A percentile compares a stretch with the other conserved stretches of the same genome.
phyloP scores from a whole-genome alignment of 2,329 filamentous ascomycete genomes.

The Scopulariopsis brevicaulis region DNA sequence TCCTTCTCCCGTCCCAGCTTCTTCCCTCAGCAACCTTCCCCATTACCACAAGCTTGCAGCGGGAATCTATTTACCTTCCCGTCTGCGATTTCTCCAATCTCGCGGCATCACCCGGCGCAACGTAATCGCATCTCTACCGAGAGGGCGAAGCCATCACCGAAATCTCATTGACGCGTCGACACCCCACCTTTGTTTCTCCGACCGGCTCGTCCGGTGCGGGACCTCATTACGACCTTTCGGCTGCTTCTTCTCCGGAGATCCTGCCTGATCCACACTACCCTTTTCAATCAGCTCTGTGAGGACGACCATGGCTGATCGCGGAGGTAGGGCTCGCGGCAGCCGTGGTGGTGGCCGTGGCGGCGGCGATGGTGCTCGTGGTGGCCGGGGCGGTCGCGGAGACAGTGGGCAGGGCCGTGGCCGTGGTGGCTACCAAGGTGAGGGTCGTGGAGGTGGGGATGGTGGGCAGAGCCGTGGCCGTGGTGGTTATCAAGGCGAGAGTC shows the following conservation, averaged over 20 bases:
- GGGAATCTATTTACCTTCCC: not conserved
- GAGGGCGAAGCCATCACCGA: too few relatives aligned
- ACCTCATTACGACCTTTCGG: not conserved
- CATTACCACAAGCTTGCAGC: not conserved
- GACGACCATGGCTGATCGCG: not conserved
- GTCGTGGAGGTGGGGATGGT: slow-evolving; percentile 9
- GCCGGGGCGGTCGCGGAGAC: slow-evolving; percentile 13
- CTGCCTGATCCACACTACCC: not conserved
- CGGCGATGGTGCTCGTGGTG: slow-evolving; percentile 1
- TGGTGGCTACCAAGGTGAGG: slow-evolving; percentile 12
- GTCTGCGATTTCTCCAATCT: too few relatives aligned
- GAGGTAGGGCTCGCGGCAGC: not conserved
- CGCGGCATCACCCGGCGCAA: too few relatives aligned
- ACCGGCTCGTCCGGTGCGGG: not conserved
- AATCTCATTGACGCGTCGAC: not conserved
- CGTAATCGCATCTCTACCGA: too few relatives aligned
- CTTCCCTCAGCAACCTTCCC: not conserved
- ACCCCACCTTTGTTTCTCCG: not conserved
- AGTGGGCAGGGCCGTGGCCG: slow-evolving; percentile 5
- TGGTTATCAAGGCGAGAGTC: slow-evolving; percentile 11
- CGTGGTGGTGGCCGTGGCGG: not conserved
- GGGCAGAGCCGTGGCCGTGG: slow-evolving; percentile 7
- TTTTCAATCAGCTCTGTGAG: not conserved
- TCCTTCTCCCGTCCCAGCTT: not conserved
- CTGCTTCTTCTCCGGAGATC: not conserved